Evolutionary conservation across 2,329 filamentous ascomycete species (phyloP), one percentile per base, ranked within the genome.

Genomic region (Fusarium tanahbumbuense): DNA sequence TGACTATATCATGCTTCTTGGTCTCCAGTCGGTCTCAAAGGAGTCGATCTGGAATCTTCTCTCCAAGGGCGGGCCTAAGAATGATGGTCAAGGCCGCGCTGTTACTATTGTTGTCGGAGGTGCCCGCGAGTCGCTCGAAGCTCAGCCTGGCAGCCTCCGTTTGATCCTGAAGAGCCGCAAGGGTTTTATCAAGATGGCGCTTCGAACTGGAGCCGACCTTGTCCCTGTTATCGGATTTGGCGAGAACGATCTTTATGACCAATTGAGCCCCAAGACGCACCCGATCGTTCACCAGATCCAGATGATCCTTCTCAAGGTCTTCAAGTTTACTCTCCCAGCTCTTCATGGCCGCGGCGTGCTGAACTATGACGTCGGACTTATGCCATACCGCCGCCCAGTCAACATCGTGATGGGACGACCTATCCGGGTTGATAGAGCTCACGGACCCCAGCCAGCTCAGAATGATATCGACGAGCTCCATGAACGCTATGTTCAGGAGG

Each of bases 51-150:
- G 94, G 79, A 97, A 98, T 76, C 84, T 96, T 10, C 86, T 99
- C 18, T 92, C 88, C 41, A 92, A 89, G 73, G 94, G 94, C 20
- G 94, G 94, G 0, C 80, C 83, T 7, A 92, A 97, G 68, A 84
- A 85, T 62, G 91, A 95, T 76, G 95, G 94, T 27, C 95, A 94
- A 90, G 94, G 96, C 18, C 92, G 94, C n/a, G 94, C 93, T 50
- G 97, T 98, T 61, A 98, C 96, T 4, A 97, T 99, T 73, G 96
- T 98, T 20, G 87, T 98, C 45, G 96, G 96, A 52, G 96, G 96
- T 11, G 96, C 96, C 6, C 88, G 93, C 18, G 96, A 99, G 81
- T 96, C 93, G 3, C 89, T 99, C 5, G 93, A 97, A 78, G 93
- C 95, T 1, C 89, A 92, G 65, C 96, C 96, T 0, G 88, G 92